phyloP scores from a whole-genome alignment of 306 rosid genomes.

The Pterocarpus macrocarpus region DNA sequence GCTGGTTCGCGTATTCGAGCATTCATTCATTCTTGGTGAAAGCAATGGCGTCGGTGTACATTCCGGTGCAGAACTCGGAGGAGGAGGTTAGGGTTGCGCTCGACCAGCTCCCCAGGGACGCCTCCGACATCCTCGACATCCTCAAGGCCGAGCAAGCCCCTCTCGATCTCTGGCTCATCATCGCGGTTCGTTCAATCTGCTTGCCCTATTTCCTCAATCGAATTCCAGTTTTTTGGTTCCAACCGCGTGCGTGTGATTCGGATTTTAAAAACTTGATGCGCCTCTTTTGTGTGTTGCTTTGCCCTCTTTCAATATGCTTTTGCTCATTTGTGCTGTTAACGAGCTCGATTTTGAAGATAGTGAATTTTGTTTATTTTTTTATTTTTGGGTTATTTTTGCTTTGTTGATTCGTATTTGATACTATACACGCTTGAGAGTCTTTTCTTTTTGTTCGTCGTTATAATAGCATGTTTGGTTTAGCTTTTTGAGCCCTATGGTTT shows the following conservation, averaged over 20 bases:
- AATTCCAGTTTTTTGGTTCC: conserved; percentile 14
- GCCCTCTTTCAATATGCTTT: not conserved
- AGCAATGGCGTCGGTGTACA: conserved; percentile 86
- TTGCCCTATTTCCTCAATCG: not conserved
- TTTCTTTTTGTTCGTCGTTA: not conserved
- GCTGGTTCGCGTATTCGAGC: too few species aligned
- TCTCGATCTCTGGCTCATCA: conserved; percentile 98
- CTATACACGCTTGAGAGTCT: too few species aligned
- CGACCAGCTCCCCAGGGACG: conserved; percentile 95
- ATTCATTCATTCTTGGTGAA: not conserved
- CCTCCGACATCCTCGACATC: conserved; percentile 93
- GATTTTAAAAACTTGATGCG: not conserved
- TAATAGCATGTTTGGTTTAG: not conserved
- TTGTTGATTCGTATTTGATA: not conserved
- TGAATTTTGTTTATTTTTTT: not conserved
- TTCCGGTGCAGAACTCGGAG: conserved; percentile 99
- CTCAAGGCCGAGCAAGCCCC: conserved; percentile 99
- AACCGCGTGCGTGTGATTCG: not conserved
- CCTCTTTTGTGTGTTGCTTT: not conserved
- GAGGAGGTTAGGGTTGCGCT: conserved; percentile 97
- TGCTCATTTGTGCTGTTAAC: not conserved
- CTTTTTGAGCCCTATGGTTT: not conserved
- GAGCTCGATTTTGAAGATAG: not conserved
- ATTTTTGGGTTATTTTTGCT: not conserved
- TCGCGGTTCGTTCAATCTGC: conserved; percentile 66